These are phyloP conservation scores for Ambispora gerdemannii DNA, from an alignment of 192 early-diverging fungal species.

Conservation along the genomic window DNA sequence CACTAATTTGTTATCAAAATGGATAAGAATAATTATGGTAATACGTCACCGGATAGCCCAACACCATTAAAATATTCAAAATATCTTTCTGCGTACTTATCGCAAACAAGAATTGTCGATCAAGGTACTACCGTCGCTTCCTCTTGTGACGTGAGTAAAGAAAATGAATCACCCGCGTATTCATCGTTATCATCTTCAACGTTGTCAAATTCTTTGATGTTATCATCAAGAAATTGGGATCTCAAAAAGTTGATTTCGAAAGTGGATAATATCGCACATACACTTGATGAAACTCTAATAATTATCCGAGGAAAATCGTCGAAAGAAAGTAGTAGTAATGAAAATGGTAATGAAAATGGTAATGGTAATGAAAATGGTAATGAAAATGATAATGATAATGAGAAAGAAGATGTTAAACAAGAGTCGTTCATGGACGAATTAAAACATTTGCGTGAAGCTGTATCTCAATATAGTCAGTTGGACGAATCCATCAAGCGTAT, in stretches of 20 bases:
- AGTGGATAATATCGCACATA: not conserved
- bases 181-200: not conserved
- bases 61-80: not conserved
- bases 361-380: not conserved
- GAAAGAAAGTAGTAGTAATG: too few relatives aligned
- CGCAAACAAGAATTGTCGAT: not conserved
- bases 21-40: too few relatives aligned
- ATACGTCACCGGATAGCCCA: not conserved
- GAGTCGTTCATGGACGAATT: not conserved
- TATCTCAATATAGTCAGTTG: not conserved
- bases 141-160: too few relatives aligned
- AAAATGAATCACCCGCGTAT: not conserved
- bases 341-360: too few relatives aligned
- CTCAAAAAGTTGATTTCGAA: not conserved
- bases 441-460: not conserved
- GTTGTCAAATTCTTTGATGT: not conserved
- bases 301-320: too few relatives aligned
- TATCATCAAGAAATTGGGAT: not conserved
- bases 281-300: too few relatives aligned
- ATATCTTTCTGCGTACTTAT: not conserved
- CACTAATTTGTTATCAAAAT: too few relatives aligned
- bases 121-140: not conserved
- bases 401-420: not conserved
- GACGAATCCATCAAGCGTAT: not conserved
- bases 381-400: not conserved